Evolutionary conservation across 257 asterid genomes (phyloP).

Genomic region (Marsdenia floribunda): DNA sequence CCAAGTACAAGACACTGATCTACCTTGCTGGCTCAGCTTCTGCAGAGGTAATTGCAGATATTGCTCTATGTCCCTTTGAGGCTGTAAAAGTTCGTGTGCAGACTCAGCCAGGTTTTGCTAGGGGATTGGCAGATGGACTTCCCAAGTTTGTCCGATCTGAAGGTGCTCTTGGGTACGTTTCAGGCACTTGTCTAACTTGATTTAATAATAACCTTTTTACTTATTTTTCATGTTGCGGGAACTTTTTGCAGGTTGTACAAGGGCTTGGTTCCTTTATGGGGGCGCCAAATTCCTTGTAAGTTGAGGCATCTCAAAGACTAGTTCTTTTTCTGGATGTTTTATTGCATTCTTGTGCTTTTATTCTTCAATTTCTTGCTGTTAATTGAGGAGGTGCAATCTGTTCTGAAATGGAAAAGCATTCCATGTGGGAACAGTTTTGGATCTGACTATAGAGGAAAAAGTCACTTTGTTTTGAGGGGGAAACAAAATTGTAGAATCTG

Average conservation of each 20-base stretch:
- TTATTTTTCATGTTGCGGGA: background rate
- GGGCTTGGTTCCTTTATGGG: constrained; percentile 93
- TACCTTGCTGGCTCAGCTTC: constrained; percentile 66
- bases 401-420: background rate
- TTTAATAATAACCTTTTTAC: background rate
- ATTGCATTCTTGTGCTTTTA: background rate
- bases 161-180: constrained; percentile 55
- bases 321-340: background rate
- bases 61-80: constrained; percentile 59
- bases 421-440: background rate
- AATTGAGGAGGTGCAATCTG: background rate
- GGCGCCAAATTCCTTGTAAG: constrained; percentile 97
- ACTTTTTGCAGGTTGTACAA: constrained; percentile 63
- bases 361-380: background rate
- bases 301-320: constrained; percentile 11
- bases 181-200: background rate
- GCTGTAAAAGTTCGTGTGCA: constrained; percentile 69
- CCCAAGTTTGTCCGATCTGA: constrained; percentile 57
- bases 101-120: constrained; percentile 61
- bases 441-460: too few species aligned
- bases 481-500: too few species aligned
- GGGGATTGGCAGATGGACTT: constrained; percentile 51
- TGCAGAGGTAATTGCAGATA: constrained; percentile 57
- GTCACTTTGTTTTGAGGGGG: too few species aligned
- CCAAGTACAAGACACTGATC: constrained; percentile 53